Base-by-base conservation (phyloP, 1,284 basidiomycete species). In the Pseudomicrostroma phylloplanum region DNA sequence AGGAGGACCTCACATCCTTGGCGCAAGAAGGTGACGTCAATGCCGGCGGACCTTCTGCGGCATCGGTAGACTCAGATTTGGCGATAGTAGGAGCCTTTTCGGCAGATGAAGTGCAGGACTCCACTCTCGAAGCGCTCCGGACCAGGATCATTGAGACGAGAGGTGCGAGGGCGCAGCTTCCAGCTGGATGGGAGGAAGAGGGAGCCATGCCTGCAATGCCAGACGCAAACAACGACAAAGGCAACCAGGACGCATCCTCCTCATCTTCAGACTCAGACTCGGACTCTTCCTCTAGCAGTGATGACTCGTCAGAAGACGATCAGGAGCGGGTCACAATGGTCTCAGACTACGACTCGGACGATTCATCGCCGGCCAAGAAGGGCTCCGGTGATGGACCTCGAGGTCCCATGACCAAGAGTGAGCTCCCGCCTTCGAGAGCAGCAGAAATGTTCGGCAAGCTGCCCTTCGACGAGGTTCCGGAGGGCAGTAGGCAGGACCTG, bases 91-190 rank as follows among this genome's bases (percentile, higher is more conserved):
- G 30, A 9, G 30, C 3, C 3, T 36, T 4, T 9, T 36, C 30
- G 9, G 30, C 30, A 9, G 30, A 36, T 9, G 30, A 36, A 36
- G 30, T 36, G 30, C 3, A 36, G 30, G 30, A 36, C 30, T 36
- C 43, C 43, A 23, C 51, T 13, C 51, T 54, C 51, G 51, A 54
- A 23, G 51, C n/a, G 17, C 51, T 54, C 2, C n/a, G 51, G 51
- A 19, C 19, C 4, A 54, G 13, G 21, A 25, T 54, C 51, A 15
- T 54, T 25, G 8, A 54, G 13, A 25, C 51, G 21, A 19, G 51
- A 13, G 51, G 51, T 7, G 26, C 21, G 7, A 19, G 51, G 8
- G 25, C 21, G n/a, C 21, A 54, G 21, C 51, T 54, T 54, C 51
- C 51, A 6, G 13, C 15, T 15, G 51, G 51, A 26, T 54, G n/a